Conservation (phyloP, 164 flowering plant genomes). For the Liquidambar formosana region DNA sequence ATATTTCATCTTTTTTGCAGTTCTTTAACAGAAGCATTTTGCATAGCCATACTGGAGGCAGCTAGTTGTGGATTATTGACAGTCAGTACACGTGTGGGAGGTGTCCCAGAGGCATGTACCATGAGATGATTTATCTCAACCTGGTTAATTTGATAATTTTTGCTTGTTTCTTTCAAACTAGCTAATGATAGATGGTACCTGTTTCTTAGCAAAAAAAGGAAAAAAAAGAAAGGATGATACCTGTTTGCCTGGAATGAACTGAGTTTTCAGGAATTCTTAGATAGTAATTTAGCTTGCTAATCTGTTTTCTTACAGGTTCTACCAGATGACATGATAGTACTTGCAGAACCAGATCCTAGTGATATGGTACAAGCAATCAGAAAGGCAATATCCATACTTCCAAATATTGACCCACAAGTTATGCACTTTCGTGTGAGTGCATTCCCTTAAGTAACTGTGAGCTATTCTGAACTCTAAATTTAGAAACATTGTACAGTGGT, state of each 20-base stretch:
- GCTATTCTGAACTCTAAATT: background rate
- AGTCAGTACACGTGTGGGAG: slow-evolving; percentile 98
- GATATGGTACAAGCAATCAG: slow-evolving; percentile 85
- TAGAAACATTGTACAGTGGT: too few species aligned
- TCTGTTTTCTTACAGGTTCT: slow-evolving; percentile 53
- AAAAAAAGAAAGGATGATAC: too few species aligned
- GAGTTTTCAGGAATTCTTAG: background rate
- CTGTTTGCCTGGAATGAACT: background rate
- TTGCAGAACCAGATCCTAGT: slow-evolving; percentile 86
- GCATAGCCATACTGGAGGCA: slow-evolving; percentile 98
- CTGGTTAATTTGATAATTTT: slow-evolving; percentile 4
- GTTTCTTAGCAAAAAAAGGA: too few species aligned
- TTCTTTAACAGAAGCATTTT: slow-evolving; percentile 97
- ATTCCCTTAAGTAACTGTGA: background rate
- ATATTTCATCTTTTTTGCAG: slow-evolving; percentile 33
- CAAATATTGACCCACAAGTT: slow-evolving; percentile 80
- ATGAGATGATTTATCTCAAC: slow-evolving; percentile 1
- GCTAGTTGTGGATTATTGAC: slow-evolving; percentile 98
- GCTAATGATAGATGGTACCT: background rate
- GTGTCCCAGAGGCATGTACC: slow-evolving; percentile 88
- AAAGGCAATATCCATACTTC: slow-evolving; percentile 78
- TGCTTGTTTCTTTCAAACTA: background rate
- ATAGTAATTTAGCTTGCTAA: background rate
- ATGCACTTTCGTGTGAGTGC: slow-evolving; percentile 90
- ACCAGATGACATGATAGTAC: slow-evolving; percentile 95